These are phyloP conservation scores for Trichoderma afroharzianum DNA, from an alignment of 2,329 filamentous ascomycete species.

Conservation along the genomic window DNA sequence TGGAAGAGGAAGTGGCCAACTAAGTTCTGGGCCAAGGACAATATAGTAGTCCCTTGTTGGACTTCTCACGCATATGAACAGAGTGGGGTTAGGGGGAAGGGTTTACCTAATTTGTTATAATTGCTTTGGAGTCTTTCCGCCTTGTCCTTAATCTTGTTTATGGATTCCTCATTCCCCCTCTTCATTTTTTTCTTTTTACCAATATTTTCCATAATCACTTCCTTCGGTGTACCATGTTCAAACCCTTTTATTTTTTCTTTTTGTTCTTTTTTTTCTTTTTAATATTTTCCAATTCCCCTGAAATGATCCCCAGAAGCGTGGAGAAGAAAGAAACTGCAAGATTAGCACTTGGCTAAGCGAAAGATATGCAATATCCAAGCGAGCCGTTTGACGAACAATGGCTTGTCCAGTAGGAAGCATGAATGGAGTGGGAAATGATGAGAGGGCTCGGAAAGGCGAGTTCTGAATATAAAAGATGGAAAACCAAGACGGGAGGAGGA, in stretches of 20 bases:
- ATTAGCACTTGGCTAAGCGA: neutral
- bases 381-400: neutral
- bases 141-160: conserved; percentile 23
- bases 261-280: neutral
- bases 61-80: conserved; percentile 22
- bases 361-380: neutral
- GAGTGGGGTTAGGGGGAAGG: conserved; percentile 25
- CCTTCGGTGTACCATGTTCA: conserved; percentile 19
- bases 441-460: neutral
- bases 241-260: neutral
- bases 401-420: conserved; percentile 1
- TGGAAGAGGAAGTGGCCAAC: conserved; percentile 63
- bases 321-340: conserved; percentile 8
- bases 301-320: conserved; percentile 7
- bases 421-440: neutral
- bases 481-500: neutral
- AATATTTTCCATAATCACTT: conserved; percentile 17
- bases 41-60: neutral
- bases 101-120: conserved; percentile 42
- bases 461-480: neutral
- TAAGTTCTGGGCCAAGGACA: conserved; percentile 33
- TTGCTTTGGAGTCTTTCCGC: conserved; percentile 31
- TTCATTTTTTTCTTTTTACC: conserved; percentile 17
- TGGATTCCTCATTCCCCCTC: conserved; percentile 17
- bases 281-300: neutral